Evolutionary conservation across 345 rosid species (phyloP).

Genomic region (Triadica sebifera): DNA sequence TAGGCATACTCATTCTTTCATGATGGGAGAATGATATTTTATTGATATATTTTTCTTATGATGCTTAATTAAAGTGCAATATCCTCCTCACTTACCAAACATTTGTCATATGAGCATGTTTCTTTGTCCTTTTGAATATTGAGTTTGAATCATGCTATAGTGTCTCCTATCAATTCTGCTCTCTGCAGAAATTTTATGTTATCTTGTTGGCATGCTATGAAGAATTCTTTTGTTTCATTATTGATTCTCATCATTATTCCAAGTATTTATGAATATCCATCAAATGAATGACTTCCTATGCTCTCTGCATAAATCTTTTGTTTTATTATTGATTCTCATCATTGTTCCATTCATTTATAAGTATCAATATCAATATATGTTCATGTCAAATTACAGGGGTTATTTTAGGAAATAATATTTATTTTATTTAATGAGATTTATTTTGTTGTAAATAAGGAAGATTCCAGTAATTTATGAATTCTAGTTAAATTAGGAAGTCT

Average conservation of each 20-base stretch:
- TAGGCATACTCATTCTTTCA: neutral
- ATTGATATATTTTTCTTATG: neutral
- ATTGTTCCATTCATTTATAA: neutral
- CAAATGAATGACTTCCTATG: neutral
- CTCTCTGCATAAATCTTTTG: neutral
- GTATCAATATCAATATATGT: neutral
- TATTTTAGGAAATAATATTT: no score
- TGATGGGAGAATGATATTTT: neutral
- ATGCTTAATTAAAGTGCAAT: neutral
- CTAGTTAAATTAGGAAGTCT: no score
- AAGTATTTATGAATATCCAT: neutral
- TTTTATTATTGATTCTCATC: neutral
- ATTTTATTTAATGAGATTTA: no score
- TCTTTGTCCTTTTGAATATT: neutral
- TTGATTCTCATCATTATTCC: neutral
- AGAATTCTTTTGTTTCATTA: neutral
- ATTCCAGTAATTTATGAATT: no score
- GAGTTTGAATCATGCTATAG: conserved; percentile 5
- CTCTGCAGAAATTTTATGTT: neutral
- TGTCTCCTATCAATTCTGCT: neutral
- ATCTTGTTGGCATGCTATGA: neutral
- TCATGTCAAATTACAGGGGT: no score
- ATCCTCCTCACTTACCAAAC: neutral
- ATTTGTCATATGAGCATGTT: neutral
- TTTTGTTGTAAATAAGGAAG: no score